Base-by-base conservation (phyloP, 768 basidiomycete genomes). In the Russula sp. region DNA sequence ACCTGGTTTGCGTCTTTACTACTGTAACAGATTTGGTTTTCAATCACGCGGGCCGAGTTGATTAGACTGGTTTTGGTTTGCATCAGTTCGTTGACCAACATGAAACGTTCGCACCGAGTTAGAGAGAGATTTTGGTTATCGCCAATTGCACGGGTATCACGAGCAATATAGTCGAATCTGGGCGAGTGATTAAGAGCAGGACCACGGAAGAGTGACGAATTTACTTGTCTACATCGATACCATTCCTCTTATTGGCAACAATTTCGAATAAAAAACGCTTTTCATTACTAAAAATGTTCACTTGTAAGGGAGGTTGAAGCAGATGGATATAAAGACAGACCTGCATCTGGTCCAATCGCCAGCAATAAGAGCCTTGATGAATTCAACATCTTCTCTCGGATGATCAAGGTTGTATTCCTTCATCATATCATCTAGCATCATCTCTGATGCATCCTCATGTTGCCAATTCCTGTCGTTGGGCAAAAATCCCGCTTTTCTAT, bases 161-260 rank as follows among this genome's bases (percentile, higher is more conserved):
- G 77, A 7, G 82, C 76, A 58, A 93, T 89, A 65, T 93, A 93
- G 68, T 93, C 91, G 56, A 90, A 88, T 66, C 90, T 91, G 49
- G 8, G 41, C 9, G 34, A 38, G 14, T 25, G 18, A 18, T 48
- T 54, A 48, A 56, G 46, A 29, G 29, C 11, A 16, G 32, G 10
- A 36, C 18, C 1, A 20, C 14, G 13, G 35, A 8, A 39, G 5
- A 22, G 46, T 9, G 14, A 34, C 5, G 29, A 4, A 68, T 76
- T 62, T 60, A 88, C 89, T 92, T 92, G 77, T 93, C 90, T 5
- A 93, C 90, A 67, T 93, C 91, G 5, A 93, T 76, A 0, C 91
- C 91, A 63, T 92, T 93, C 7, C 83, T 76, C 70, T 81, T 81
- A 73, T 93, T 93, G 0, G 90, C 85, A 3, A 93, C 88, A 54